Evolutionary conservation across 1,284 basidiomycete genomes (phyloP).

Genomic region (Microbotryum scabiosae): DNA sequence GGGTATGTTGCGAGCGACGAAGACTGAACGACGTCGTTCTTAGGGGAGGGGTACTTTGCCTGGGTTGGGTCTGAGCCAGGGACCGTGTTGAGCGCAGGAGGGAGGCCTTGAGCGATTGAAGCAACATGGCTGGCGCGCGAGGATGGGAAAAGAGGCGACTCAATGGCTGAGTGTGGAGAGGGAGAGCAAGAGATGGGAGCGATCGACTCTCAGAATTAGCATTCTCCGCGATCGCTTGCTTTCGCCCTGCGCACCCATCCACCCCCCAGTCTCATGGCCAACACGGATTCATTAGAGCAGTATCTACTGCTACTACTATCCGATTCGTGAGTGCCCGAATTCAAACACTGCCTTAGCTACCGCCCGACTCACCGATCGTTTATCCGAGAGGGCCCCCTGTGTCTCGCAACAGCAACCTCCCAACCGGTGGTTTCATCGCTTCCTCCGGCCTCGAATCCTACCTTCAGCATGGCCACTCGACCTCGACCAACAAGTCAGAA

Average conservation of each 20-base stretch:
- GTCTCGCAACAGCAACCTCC: constrained; percentile 59
- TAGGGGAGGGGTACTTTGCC: too few species aligned
- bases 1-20: constrained; percentile 10
- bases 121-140: too few species aligned
- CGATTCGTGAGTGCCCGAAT: constrained; percentile 9
- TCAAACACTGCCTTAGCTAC: too few species aligned
- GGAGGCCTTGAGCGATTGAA: too few species aligned
- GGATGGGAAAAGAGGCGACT: too few species aligned
- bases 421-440: constrained; percentile 82
- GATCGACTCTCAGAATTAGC: constrained; percentile 26
- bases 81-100: too few species aligned
- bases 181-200: constrained; percentile 12
- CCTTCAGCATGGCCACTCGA: constrained; percentile 60
- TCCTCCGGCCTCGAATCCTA: constrained; percentile 89
- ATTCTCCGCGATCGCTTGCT: constrained; percentile 6
- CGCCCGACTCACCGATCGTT: background rate
- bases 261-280: too few species aligned
- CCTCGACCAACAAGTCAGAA: constrained; percentile 31
- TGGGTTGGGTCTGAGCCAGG: too few species aligned
- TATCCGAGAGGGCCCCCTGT: too few species aligned
- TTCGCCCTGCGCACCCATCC: constrained; percentile 5
- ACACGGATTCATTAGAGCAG: constrained; percentile 3
- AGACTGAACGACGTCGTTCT: too few species aligned
- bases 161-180: too few species aligned
- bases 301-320: constrained; percentile 25